Evolutionary conservation across 208 protist genomes (phyloP).

Genomic region (Leishmania martiniquensis): DNA sequence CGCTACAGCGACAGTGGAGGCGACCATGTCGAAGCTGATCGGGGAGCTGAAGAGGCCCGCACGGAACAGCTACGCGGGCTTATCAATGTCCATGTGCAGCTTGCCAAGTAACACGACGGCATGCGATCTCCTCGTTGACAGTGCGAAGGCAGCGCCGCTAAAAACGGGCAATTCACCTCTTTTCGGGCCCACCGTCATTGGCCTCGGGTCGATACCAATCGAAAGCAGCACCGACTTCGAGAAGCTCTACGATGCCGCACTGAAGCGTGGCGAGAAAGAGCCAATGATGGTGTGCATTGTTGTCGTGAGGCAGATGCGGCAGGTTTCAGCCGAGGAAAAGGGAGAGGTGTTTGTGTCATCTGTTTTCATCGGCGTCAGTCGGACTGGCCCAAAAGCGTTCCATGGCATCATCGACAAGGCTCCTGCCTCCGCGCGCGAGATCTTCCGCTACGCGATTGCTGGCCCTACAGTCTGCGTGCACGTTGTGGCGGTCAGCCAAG

Average conservation of each 20-base stretch:
- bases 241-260: slow-evolving; percentile 29
- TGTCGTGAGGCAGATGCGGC: slow-evolving; percentile 54
- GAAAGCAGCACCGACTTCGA: slow-evolving; percentile 31
- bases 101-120: slow-evolving; percentile 35
- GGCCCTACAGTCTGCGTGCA: slow-evolving; percentile 45
- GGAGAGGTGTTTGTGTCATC: slow-evolving; percentile 53
- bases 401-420: slow-evolving; percentile 34
- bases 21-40: slow-evolving; percentile 32
- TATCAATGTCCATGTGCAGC: slow-evolving; percentile 38
- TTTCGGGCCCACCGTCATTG: slow-evolving; percentile 50
- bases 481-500: slow-evolving; percentile 38
- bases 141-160: slow-evolving; percentile 25
- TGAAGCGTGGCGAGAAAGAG: slow-evolving; percentile 28
- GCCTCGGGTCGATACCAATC: slow-evolving; percentile 29
- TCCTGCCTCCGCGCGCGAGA: slow-evolving; percentile 22
- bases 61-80: slow-evolving; percentile 28
- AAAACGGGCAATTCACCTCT: slow-evolving; percentile 53
- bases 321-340: slow-evolving; percentile 6
- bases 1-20: slow-evolving; percentile 24
- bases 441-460: slow-evolving; percentile 56
- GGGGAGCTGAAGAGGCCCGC: slow-evolving; percentile 19
- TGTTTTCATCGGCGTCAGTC: slow-evolving; percentile 44
- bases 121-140: slow-evolving; percentile 40
- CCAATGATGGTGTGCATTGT: slow-evolving; percentile 46
- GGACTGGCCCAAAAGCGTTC: slow-evolving; percentile 34